Conservation (phyloP, 331 rosid species). For the Dryas integrifolia region DNA sequence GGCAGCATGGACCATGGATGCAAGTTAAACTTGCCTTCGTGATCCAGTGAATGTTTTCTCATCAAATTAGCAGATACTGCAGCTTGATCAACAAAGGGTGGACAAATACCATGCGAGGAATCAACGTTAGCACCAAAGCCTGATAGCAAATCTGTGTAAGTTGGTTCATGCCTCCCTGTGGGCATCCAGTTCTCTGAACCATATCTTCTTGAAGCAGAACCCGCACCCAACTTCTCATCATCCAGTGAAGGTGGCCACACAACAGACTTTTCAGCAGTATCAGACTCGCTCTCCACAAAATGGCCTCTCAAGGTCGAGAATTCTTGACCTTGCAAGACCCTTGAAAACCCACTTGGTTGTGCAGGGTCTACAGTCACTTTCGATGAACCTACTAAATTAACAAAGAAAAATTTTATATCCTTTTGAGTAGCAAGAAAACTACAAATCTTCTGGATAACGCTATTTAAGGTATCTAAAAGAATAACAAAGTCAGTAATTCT, state of each 20-base stretch:
- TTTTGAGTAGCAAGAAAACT: neutral
- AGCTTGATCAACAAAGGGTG: conserved; percentile 44
- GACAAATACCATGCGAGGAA: conserved; percentile 35
- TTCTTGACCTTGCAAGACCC: conserved; percentile 99
- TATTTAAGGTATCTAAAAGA: neutral
- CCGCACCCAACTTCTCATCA: conserved; percentile 64
- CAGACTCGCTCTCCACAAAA: conserved; percentile 56
- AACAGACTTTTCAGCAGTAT: conserved; percentile 60
- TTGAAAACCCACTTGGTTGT: conserved; percentile 57
- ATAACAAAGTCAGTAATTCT: neutral
- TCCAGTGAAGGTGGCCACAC: conserved; percentile 59
- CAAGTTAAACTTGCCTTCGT: conserved; percentile 57
- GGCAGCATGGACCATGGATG: conserved; percentile 54
- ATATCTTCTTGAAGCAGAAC: conserved; percentile 63
- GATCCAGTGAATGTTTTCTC: conserved; percentile 49
- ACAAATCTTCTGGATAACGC: neutral
- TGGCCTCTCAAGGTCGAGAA: conserved; percentile 75
- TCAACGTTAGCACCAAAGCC: conserved; percentile 60
- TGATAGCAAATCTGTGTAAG: conserved; percentile 73
- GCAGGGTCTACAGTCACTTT: conserved; percentile 67
- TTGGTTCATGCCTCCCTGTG: conserved; percentile 64
- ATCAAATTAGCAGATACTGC: conserved; percentile 35
- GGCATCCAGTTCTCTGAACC: conserved; percentile 64
- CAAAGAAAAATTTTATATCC: neutral
- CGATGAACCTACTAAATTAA: conserved; percentile 41